Base-by-base conservation (phyloP, 2,329 filamentous ascomycete species). In the Scopulariopsis brevicaulis region DNA sequence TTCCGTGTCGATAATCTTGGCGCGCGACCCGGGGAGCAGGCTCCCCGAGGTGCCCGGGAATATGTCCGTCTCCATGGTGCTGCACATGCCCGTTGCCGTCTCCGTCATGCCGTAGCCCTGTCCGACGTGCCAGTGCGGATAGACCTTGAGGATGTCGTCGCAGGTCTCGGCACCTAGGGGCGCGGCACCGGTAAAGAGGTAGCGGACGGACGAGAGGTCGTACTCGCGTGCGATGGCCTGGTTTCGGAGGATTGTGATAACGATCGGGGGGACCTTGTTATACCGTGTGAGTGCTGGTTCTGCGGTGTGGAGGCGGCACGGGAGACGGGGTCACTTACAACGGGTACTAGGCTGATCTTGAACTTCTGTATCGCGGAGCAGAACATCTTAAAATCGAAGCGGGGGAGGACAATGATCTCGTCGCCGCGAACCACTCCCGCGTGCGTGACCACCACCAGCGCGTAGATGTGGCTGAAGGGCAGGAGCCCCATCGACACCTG, bases 391-490 rank as follows among this genome's bases (percentile, higher is more conserved):
- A 93, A 77, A 55, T 93, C 88, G 65, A 93, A 95, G 64, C 87
- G 89, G 51, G 80, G 85, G 43, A 94, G 76, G 5, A 93, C 78
- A 56, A 94, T 77, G 11, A 86, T 77, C 59, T 84, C 82, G 63
- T 94, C 89, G 11, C 90, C 90, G 48, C 86, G 80, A 66, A 84
- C 93, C 2, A 83, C 74, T 28, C 78, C 78, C 1, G 76, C 71
- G 67, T 89, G 84, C 50, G 82, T 83, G 60, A 90, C 82, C 18
- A 90, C 82, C 5, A 90, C 82, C 40, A 94, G 73, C 4, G 83
- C 83, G 68, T 93, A 95, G 62, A 94, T 94, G 65, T 95, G 90
- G 63, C 86, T 91, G 66, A 90, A 83, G 0, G 89, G 89, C 0
- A 93, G 74, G n/a, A 93, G 74, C 5, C 87, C 89, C 0, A 92